A percentile compares a stretch with the other conserved stretches of the same genome.
phyloP scores from a whole-genome alignment of 2,329 filamentous ascomycete species.

The Ustulina deusta region DNA sequence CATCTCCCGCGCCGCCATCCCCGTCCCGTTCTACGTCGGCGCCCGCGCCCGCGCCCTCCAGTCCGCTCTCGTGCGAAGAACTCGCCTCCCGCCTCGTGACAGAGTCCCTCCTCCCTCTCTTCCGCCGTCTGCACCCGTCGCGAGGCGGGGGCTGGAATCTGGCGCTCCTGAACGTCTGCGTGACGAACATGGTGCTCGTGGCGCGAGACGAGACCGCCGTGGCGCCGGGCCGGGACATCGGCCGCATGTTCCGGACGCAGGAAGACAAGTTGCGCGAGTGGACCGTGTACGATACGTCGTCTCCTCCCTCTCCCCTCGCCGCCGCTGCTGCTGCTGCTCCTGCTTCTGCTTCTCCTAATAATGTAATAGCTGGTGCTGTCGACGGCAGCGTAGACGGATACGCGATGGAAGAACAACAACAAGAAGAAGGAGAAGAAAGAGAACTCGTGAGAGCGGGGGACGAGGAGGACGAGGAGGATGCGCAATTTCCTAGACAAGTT shows the following conservation, averaged over 20 bases:
- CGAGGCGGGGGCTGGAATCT: constrained; percentile 78
- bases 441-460: not conserved
- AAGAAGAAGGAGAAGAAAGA: not conserved
- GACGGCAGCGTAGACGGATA: not conserved
- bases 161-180: constrained; percentile 86
- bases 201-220: constrained; percentile 63
- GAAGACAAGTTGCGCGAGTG: constrained; percentile 76
- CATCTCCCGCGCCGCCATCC: not conserved
- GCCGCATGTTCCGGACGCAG: constrained; percentile 83
- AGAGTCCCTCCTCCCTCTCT: constrained; percentile 77
- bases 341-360: not conserved
- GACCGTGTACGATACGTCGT: constrained; percentile 62
- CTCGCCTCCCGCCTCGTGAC: constrained; percentile 75
- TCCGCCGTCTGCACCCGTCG: constrained; percentile 78
- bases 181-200: constrained; percentile 79
- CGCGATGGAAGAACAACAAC: not conserved
- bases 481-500: not conserved
- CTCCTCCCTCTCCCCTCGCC: constrained; percentile 10
- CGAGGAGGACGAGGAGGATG: not conserved
- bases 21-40: not conserved
- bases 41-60: not conserved
- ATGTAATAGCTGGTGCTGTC: too few relatives aligned
- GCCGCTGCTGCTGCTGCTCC: not conserved
- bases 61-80: constrained; percentile 52
- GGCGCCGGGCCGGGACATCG: constrained; percentile 81